Evolutionary conservation across 2,329 filamentous ascomycete species (phyloP).

Genomic region (Colletotrichum lini): DNA sequence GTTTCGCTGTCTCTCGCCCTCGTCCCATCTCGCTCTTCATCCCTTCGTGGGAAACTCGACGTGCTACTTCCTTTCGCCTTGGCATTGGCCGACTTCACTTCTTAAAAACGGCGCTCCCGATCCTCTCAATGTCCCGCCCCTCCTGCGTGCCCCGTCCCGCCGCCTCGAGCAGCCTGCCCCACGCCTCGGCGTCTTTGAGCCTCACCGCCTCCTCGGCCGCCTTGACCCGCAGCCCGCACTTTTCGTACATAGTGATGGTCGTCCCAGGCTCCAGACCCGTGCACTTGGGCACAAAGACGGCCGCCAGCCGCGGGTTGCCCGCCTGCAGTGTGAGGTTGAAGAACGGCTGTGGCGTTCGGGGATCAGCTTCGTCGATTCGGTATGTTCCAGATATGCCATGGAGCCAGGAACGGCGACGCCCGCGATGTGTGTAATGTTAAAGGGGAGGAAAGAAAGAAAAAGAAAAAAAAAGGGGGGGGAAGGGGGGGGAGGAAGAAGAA

Average conservation of each 20-base stretch:
- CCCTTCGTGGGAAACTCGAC: neutral
- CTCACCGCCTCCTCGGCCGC: constrained; percentile 93
- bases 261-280: constrained; percentile 77
- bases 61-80: neutral
- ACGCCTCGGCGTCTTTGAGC: constrained; percentile 82
- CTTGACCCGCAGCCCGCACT: constrained; percentile 90
- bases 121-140: constrained; percentile 84
- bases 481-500: no score
- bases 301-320: constrained; percentile 89
- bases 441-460: no score
- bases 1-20: neutral
- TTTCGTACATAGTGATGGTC: constrained; percentile 92
- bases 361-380: constrained; percentile 4
- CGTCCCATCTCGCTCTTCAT: neutral
- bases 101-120: constrained; percentile 75
- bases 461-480: no score
- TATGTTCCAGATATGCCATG: neutral
- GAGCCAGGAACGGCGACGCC: neutral
- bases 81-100: constrained; percentile 39
- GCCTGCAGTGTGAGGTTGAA: constrained; percentile 91
- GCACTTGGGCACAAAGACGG: constrained; percentile 90
- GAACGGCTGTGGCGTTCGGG: constrained; percentile 77
- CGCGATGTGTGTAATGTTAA: no score
- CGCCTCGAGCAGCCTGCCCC: constrained; percentile 80
- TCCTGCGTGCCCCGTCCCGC: constrained; percentile 78